These are phyloP conservation scores for Pseudogymnoascus destructans DNA, from an alignment of 2,329 filamentous ascomycete species.

Conservation along the genomic window DNA sequence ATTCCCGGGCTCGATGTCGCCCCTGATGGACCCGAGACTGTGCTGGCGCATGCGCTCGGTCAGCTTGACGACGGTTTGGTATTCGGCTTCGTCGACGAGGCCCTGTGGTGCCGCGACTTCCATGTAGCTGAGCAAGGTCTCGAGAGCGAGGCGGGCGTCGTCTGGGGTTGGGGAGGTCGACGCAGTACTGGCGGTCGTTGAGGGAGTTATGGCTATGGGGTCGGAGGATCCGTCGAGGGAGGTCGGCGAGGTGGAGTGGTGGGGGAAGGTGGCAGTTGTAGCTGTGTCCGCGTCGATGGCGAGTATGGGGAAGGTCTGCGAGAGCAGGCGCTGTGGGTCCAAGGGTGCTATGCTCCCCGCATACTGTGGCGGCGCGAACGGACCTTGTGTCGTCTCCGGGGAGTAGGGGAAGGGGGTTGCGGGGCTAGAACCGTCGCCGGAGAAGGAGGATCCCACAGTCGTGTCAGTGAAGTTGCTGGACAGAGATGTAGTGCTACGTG, in stretches of 20 bases:
- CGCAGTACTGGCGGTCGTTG: conserved; percentile 28
- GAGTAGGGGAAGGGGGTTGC: conserved; percentile 63
- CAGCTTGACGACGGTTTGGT: conserved; percentile 62
- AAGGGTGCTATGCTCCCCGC: conserved; percentile 36
- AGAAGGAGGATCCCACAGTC: conserved; percentile 50
- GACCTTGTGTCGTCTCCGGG: conserved; percentile 55
- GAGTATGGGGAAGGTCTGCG: conserved; percentile 72
- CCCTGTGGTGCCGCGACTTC: conserved; percentile 46
- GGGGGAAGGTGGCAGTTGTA: conserved; percentile 11
- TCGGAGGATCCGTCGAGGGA: conserved; percentile 38
- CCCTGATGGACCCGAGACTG: conserved; percentile 27
- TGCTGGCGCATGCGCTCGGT: conserved; percentile 73
- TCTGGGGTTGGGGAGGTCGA: conserved; percentile 63
- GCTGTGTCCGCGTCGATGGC: conserved; percentile 38
- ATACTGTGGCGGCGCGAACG: conserved; percentile 46
- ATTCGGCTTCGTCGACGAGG: conserved; percentile 66
- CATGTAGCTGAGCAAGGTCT: conserved; percentile 72
- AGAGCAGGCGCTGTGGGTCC: conserved; percentile 59
- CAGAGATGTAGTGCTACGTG: conserved; percentile 53
- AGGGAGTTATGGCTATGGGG: conserved; percentile 34
- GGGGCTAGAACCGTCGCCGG: conserved; percentile 58
- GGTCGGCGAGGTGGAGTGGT: conserved; percentile 35
- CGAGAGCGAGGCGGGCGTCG: conserved; percentile 69
- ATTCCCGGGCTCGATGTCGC: conserved; percentile 20
- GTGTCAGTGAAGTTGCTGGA: conserved; percentile 55